Conservation (phyloP, 306 rosid species). For the Pachyrhizus erosus region DNA sequence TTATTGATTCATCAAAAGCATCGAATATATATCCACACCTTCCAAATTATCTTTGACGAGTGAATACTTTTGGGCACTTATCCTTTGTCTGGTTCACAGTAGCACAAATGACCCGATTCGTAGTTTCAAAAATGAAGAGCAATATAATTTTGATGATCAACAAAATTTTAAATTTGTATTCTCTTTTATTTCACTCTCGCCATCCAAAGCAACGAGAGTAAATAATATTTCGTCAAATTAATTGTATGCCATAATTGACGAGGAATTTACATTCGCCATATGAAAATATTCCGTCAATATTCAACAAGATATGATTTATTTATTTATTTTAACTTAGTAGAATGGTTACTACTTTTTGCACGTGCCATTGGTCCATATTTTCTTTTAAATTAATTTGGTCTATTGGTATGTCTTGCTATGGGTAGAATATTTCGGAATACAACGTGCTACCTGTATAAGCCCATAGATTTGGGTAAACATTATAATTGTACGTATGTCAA, state of each 20-base stretch:
- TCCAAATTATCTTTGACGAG: slow-evolving; percentile 34
- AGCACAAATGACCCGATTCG: neutral
- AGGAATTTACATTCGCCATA: neutral
- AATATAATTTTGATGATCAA: neutral
- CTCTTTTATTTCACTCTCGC: too few relatives aligned
- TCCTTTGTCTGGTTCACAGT: neutral
- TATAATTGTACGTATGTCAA: neutral
- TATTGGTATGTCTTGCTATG: neutral
- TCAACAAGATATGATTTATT: neutral
- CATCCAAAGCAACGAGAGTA: neutral
- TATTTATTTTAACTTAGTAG: neutral
- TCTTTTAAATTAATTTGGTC: neutral
- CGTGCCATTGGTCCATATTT: neutral
- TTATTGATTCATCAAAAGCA: slow-evolving; percentile 16
- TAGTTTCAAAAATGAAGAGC: neutral
- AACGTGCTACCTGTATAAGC: slow-evolving; percentile 21
- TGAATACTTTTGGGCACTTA: neutral
- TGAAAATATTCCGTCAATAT: neutral
- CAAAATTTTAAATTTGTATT: neutral
- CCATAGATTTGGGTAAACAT: slow-evolving; percentile 18
- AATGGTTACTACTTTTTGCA: neutral
- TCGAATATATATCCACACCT: neutral
- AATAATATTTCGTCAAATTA: neutral
- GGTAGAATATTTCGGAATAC: neutral
- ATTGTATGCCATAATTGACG: neutral